A percentile compares a stretch with the other conserved stretches of the same genome.
Conservation (phyloP, 2,329 filamentous ascomycete species). For the Trichoderma koningii region DNA sequence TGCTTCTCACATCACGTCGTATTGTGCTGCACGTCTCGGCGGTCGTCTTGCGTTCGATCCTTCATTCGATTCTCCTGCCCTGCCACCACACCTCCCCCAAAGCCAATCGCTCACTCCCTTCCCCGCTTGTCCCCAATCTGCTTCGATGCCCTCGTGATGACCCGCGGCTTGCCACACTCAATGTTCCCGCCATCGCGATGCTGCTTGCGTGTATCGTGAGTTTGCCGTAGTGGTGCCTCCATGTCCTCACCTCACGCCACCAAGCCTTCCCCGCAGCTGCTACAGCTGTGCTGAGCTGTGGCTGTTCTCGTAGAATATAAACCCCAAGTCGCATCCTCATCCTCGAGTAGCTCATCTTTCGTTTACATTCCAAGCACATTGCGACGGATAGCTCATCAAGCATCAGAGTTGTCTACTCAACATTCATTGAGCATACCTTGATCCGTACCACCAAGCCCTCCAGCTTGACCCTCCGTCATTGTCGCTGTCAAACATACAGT, state of each 20-base stretch:
- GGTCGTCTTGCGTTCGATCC: not conserved
- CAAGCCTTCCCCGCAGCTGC: conserved; percentile 22
- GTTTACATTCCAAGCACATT: conserved; percentile 2
- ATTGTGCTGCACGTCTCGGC: not conserved
- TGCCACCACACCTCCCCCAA: conserved; percentile 7
- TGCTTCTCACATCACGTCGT: not conserved
- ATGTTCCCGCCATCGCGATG: conserved; percentile 23
- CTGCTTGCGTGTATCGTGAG: conserved; percentile 17
- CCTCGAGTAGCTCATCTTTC: not conserved
- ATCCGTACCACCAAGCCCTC: no score
- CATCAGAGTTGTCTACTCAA: not conserved
- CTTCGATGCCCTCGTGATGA: conserved; percentile 26
- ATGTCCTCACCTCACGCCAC: conserved; percentile 26
- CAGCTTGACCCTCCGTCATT: conserved; percentile 3
- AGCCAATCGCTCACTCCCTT: conserved; percentile 4
- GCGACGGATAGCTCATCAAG: not conserved
- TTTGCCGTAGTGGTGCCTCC: conserved; percentile 16
- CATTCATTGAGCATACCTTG: conserved; percentile 8
- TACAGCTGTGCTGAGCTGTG: conserved; percentile 12
- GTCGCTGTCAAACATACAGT: conserved; percentile 10
- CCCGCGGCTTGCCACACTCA: conserved; percentile 25
- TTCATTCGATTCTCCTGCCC: not conserved
- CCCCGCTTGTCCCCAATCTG: conserved; percentile 14
- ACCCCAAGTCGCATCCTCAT: conserved; percentile 22
- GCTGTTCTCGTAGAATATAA: conserved; percentile 23